Conservation (phyloP, 208 protist species). For the Acanthamoeba royreba region DNA sequence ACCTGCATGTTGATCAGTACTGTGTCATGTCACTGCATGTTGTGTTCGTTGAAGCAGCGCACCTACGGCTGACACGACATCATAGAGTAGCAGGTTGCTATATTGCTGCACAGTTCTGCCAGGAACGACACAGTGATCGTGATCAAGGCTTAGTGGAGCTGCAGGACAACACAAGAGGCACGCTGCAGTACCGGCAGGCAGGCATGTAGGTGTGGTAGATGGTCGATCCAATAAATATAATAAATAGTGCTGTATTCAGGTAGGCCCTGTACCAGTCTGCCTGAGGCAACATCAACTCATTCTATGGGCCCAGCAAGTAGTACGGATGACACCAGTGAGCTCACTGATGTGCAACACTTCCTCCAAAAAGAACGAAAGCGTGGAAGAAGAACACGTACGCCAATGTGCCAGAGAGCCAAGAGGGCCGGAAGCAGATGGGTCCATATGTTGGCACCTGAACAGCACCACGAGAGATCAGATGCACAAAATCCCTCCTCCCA, state of each 20-base stretch:
- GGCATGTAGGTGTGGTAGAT: slow-evolving; percentile 45
- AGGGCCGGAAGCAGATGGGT: slow-evolving; percentile 24
- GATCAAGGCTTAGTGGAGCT: neutral
- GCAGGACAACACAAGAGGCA: neutral
- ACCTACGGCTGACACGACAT: neutral
- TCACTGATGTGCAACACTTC: neutral
- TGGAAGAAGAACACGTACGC: no score
- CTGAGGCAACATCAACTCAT: neutral
- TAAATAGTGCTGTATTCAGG: neutral
- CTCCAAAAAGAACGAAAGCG: neutral
- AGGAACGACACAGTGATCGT: neutral
- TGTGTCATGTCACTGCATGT: neutral
- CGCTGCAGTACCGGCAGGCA: neutral
- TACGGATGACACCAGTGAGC: neutral
- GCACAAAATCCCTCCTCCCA: neutral
- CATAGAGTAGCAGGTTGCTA: slow-evolving; percentile 2
- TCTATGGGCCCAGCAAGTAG: neutral
- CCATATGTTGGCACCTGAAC: slow-evolving; percentile 37
- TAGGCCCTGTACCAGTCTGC: neutral
- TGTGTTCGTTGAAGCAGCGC: neutral
- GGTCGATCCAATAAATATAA: slow-evolving; percentile 19
- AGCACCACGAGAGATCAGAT: neutral
- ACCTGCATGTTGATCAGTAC: neutral
- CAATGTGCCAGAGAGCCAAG: neutral
- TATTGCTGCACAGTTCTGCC: neutral